Evolutionary conservation across 1,284 basidiomycete species (phyloP).

Genomic region (Erythrobasidium hasegawianum): DNA sequence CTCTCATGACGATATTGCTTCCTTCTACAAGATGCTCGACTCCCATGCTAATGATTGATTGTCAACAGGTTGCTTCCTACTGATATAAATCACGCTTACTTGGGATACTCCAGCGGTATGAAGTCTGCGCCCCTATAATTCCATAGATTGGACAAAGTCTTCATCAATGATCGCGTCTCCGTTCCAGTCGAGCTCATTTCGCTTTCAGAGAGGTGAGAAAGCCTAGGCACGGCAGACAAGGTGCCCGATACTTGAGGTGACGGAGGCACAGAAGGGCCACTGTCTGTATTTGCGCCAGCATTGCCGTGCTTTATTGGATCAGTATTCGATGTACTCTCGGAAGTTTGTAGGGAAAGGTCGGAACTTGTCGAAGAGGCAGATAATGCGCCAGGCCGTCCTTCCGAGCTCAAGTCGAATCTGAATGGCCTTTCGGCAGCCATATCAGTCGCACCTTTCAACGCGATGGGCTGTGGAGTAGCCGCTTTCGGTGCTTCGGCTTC

Average conservation of each 20-base stretch:
- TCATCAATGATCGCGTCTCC: conserved; percentile 74
- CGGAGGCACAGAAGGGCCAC: conserved; percentile 37
- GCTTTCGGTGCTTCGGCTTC: conserved; percentile 8
- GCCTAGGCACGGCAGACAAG: conserved; percentile 37
- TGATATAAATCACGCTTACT: conserved; percentile 47
- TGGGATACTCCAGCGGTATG: conserved; percentile 56
- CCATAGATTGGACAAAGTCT: conserved; percentile 81
- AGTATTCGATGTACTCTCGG: conserved; percentile 5
- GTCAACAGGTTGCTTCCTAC: not conserved
- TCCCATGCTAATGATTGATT: not conserved
- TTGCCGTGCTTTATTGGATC: not conserved
- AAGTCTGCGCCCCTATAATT: conserved; percentile 58
- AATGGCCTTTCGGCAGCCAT: no score
- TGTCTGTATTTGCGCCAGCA: conserved; percentile 21
- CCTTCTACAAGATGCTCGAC: conserved; percentile 89
- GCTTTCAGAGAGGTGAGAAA: conserved; percentile 28
- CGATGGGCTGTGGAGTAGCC: not conserved
- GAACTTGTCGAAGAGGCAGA: not conserved
- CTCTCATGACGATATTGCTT: conserved; percentile 89
- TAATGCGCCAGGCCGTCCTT: not conserved
- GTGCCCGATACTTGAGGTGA: conserved; percentile 37
- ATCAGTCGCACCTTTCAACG: no score
- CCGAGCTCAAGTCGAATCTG: not conserved
- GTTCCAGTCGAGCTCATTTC: conserved; percentile 38
- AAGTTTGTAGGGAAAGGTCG: not conserved